Conservation (phyloP, 164 flowering plant genomes). For the Vitis rotundifolia region DNA sequence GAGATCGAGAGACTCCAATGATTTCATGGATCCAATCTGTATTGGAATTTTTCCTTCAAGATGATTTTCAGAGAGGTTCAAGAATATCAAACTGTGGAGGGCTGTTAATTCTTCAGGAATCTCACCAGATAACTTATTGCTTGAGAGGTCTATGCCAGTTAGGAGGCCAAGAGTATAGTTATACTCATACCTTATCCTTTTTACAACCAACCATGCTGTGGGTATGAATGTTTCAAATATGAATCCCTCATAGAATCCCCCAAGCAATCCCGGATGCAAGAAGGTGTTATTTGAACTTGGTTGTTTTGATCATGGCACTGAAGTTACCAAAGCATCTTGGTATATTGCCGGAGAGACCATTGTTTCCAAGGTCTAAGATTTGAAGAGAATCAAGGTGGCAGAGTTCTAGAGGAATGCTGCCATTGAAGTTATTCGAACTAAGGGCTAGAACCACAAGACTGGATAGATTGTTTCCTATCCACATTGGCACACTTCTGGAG, state of each 20-base stretch:
- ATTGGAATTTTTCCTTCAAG: neutral
- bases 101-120: neutral
- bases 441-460: too few species aligned
- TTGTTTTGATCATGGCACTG: too few species aligned
- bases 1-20: neutral
- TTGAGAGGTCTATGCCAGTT: neutral
- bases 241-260: too few species aligned
- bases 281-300: too few species aligned
- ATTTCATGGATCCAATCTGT: neutral
- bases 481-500: conserved; percentile 29
- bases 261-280: too few species aligned
- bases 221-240: too few species aligned
- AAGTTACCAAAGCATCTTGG: conserved; percentile 28
- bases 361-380: conserved; percentile 31
- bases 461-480: conserved; percentile 18
- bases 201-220: too few species aligned
- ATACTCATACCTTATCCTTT: neutral
- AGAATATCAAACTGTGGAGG: neutral
- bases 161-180: neutral
- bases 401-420: too few species aligned
- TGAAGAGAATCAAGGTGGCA: too few species aligned
- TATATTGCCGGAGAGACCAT: conserved; percentile 30
- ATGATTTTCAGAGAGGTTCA: neutral
- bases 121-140: neutral
- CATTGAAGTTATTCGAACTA: too few species aligned